phyloP scores from a whole-genome alignment of 148 eudicot genomes.

The Vaccinium myrtillus region DNA sequence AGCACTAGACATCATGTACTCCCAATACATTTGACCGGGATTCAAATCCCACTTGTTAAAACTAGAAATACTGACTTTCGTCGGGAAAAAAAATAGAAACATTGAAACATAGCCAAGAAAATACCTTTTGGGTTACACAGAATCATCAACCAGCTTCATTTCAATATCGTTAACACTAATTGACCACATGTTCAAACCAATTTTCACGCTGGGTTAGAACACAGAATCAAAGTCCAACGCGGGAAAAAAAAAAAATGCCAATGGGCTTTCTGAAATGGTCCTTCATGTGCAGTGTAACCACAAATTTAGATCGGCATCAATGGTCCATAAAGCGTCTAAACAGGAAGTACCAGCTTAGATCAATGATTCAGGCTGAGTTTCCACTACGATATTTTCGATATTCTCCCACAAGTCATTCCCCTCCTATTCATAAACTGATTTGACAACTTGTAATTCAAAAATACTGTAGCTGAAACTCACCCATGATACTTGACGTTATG shows the following conservation, averaged over 20 bases:
- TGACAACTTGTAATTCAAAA: too few relatives aligned
- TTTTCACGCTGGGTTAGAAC: neutral
- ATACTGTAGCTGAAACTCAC: too few relatives aligned
- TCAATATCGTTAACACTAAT: neutral
- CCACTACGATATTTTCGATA: too few relatives aligned
- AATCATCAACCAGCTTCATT: neutral
- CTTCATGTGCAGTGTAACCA: neutral
- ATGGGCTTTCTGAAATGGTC: neutral
- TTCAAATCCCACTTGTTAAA: too few relatives aligned
- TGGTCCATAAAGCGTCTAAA: neutral
- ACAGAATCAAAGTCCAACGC: neutral
- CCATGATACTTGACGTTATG: neutral
- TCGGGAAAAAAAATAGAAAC: too few relatives aligned
- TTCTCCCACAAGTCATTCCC: too few relatives aligned
- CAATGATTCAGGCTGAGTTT: neutral
- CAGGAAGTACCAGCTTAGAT: neutral
- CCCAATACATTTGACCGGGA: too few relatives aligned
- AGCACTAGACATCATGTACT: too few relatives aligned
- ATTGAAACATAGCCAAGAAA: too few relatives aligned
- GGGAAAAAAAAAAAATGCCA: neutral
- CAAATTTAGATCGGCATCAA: neutral
- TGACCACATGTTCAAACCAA: neutral
- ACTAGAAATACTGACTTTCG: too few relatives aligned
- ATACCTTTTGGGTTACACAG: neutral
- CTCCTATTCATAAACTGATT: too few relatives aligned